These are phyloP conservation scores for Colletotrichum sp. DNA, from an alignment of 2,329 filamentous ascomycete genomes.

Conservation along the genomic window DNA sequence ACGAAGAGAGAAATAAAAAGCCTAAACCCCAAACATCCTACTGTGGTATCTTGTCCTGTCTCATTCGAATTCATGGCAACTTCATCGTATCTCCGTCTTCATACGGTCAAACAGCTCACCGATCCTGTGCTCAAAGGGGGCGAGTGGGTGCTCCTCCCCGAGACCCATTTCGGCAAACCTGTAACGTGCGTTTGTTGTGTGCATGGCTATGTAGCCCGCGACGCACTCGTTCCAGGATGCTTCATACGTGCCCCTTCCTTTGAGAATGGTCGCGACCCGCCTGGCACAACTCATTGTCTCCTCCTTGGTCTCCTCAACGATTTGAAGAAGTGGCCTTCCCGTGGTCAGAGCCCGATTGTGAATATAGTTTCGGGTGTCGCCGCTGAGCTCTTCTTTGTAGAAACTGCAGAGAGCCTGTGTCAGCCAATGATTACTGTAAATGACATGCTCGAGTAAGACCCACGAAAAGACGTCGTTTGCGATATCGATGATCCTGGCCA, in stretches of 20 bases:
- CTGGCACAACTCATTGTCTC: constrained; percentile 18
- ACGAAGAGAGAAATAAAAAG: neutral
- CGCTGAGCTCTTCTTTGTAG: constrained; percentile 25
- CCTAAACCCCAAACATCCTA: neutral
- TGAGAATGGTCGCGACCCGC: constrained; percentile 19
- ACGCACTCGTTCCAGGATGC: constrained; percentile 22
- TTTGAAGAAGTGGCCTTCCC: neutral
- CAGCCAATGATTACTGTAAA: neutral
- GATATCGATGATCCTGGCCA: constrained; percentile 25
- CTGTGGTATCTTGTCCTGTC: neutral
- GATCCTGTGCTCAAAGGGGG: constrained; percentile 21
- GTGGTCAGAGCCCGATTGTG: constrained; percentile 21
- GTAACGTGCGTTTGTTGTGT: constrained; percentile 25
- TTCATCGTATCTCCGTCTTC: neutral
- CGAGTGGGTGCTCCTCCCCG: constrained; percentile 24
- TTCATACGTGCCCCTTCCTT: constrained; percentile 23
- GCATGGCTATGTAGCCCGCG: constrained; percentile 24
- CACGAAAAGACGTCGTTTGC: constrained; percentile 28
- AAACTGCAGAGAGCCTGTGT: constrained; percentile 13
- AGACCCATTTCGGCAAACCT: constrained; percentile 23
- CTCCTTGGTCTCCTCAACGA: constrained; percentile 14
- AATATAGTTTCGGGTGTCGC: constrained; percentile 24
- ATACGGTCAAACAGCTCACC: constrained; percentile 20
- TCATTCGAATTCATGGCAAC: neutral
- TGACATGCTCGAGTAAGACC: neutral